Evolutionary conservation across 768 basidiomycete genomes (phyloP), one percentile per base, ranked within the genome.

Genomic region (Rhizopogon vinicolor): DNA sequence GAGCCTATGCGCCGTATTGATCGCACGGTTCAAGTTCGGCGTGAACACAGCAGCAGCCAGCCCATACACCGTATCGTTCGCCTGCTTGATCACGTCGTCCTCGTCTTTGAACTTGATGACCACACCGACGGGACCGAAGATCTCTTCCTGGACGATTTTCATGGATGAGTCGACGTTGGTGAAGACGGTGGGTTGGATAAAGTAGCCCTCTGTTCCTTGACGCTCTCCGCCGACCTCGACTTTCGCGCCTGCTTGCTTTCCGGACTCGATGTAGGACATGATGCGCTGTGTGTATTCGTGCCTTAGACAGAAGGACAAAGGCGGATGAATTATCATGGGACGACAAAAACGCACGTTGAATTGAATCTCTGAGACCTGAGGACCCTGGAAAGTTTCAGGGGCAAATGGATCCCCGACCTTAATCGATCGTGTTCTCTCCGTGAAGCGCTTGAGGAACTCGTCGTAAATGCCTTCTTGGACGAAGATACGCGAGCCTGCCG

Each of bases 41-140:
- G 89, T 85, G 78, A 94, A 97, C 52, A 98, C 84, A 7, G 89
- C 88, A 2, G 89, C 85, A 13, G 92, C 93, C 44, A 97, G 82
- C 55, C 95, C 95, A 69, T 94, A 96, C 49, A 75, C 64, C 0
- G 90, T 87, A 67, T 96, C 87, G 71, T 99, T 99, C 28, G 93
- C 96, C 64, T 82, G 78, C 45, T 68, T 70, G 61, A 91, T 71
- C 41, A 84, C 85, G 55, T 89, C 83, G 60, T 81, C 78, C 58
- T 82, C 83, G 50, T 81, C 78, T 63, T 85, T 80, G 74, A 93
- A 93, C 67, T 85, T 86, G 74, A 86, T 79, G 40, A 93, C 72
- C 28, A 85, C 87, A 53, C 83, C 82, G 41, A 91, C 87, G 5
- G 91, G 89, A 3, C 89, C 89, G 60, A 92, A 91, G 58, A 91